Base-by-base conservation (phyloP, 148 eudicot genomes). In the Persicaria maculosa region DNA sequence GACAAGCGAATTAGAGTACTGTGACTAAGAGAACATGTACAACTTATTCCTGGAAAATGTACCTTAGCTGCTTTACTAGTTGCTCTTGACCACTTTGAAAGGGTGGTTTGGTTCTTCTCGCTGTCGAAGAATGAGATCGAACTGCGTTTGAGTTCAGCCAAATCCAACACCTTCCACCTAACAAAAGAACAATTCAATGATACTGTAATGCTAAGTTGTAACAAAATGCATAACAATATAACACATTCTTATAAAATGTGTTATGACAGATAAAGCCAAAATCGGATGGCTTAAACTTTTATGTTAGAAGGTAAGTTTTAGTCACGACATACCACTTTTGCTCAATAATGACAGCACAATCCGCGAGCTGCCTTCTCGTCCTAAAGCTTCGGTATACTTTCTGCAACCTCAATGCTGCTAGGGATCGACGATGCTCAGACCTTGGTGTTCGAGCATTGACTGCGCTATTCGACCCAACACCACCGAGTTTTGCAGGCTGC, bases 91-190 rank as follows among this genome's bases (percentile, higher is more conserved):
- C 91, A 88, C 10, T 86, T 77, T 14, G 91, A 88, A 47, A 86
- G 17, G 12, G 85, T 86, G 4, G 87, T 73, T 73, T 84, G 88
- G 15, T 81, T 83, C 54, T 79, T 82, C 69, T 86, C 85, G 64
- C 84, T 77, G 46, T 84, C 89, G 71, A 88, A 88, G 79, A 86
- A 88, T 3, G 91, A 88, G 74, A 88, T 81, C 2, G 91, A 88
- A 62, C 89, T 86, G 10, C 69, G 86, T 73, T 82, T 86, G 44
- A 88, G 89, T 57, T 85, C 87, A 57, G 91, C 91, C 61, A 86
- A 86, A 76, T 88, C 91, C 20, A 88, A 74, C n/a, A 88, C 83
- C 77, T 86, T 85, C 91, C 91, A 88, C 92, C 92, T 88, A 22
- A 22, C 25, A 22, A 22, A 22, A 22, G 25, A 1, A 22, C 25